Evolutionary conservation across 2,329 filamentous ascomycete genomes (phyloP).

Genomic region (Beauveria rudraprayagi): DNA sequence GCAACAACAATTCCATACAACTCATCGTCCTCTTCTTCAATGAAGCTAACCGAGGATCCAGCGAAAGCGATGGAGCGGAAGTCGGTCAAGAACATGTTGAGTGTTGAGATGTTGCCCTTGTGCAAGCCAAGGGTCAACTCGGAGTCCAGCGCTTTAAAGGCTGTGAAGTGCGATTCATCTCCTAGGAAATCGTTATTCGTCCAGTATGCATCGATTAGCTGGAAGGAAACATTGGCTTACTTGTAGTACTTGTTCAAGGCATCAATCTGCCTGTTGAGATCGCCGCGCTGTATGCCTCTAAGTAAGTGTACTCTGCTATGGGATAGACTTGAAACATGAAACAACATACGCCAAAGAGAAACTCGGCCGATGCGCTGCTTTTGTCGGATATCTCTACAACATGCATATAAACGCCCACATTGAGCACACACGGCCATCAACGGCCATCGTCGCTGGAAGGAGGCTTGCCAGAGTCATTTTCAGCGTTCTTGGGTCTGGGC

Average conservation of each 20-base stretch:
- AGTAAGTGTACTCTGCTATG: neutral
- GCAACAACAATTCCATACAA: neutral
- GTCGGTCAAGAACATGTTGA: neutral
- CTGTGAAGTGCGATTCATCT: too few relatives aligned
- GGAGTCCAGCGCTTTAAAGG: neutral
- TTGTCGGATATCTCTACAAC: neutral
- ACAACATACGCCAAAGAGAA: neutral
- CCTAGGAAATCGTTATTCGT: neutral
- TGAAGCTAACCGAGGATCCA: neutral
- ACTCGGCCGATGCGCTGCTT: neutral
- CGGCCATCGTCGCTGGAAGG: neutral
- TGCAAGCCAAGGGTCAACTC: neutral
- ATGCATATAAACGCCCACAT: neutral
- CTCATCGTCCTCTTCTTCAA: too few relatives aligned
- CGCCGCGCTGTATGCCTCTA: neutral
- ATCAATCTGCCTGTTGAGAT: neutral
- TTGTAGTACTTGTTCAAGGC: neutral
- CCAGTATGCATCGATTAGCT: neutral
- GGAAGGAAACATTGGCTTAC: neutral
- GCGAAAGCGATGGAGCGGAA: neutral
- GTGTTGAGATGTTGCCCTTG: neutral
- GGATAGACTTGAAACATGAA: too few relatives aligned
- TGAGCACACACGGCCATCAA: neutral
- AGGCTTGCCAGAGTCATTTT: neutral
- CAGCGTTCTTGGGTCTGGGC: neutral